Evolutionary conservation across 75 land plant species (phyloP).

Genomic region (Cryptomeria japonica): DNA sequence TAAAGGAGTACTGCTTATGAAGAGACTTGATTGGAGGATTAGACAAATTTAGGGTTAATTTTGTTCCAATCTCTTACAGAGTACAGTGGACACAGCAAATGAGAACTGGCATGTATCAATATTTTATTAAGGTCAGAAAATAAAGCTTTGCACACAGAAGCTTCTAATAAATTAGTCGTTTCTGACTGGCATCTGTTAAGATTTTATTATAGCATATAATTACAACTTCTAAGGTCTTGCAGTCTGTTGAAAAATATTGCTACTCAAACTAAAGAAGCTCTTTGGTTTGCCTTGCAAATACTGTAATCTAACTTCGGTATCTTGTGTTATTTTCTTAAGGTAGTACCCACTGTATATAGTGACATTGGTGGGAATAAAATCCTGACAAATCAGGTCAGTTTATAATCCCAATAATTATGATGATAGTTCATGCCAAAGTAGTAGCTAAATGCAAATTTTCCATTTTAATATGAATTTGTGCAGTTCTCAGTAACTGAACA

Average conservation of each 20-base stretch:
- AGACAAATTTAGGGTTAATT: neutral
- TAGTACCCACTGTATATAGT: constrained; percentile 86
- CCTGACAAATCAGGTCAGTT: constrained; percentile 76
- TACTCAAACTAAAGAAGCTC: neutral
- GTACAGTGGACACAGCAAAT: constrained; percentile 67
- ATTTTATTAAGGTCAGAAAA: constrained; percentile 83
- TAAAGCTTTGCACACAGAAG: neutral
- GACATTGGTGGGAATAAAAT: constrained; percentile 66
- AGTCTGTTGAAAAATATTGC: neutral
- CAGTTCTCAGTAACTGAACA: constrained; percentile 66
- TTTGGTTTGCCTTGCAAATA: neutral
- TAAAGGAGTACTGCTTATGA: neutral
- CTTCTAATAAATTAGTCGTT: neutral
- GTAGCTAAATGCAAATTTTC: neutral
- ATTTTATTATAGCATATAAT: no score
- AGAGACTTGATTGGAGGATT: neutral
- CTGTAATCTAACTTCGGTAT: neutral
- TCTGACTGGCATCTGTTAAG: neutral
- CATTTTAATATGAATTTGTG: neutral
- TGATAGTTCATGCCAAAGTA: neutral
- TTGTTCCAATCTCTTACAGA: constrained; percentile 36
- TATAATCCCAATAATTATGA: neutral
- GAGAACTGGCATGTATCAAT: constrained; percentile 82
- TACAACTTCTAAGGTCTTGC: neutral
- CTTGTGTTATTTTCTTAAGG: constrained; percentile 35